phyloP scores from a whole-genome alignment of 2,329 filamentous ascomycete genomes.

The Thielaviopsis populi region DNA sequence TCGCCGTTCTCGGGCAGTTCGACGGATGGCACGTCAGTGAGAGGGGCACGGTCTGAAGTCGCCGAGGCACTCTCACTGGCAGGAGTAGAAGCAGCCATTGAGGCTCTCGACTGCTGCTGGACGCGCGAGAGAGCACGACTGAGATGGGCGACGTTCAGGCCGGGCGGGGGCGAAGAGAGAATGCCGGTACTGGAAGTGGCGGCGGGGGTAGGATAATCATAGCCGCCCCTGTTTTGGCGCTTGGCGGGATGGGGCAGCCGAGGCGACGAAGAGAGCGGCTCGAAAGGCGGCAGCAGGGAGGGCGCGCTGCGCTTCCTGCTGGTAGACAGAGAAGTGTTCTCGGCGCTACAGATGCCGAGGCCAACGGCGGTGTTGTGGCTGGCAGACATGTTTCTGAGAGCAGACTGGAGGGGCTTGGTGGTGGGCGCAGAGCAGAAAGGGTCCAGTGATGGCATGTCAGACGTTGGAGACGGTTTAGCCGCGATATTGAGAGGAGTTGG shows the following conservation, averaged over 20 bases:
- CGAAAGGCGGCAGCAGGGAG: slow-evolving; percentile 62
- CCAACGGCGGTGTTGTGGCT: neutral
- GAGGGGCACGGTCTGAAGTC: slow-evolving; percentile 53
- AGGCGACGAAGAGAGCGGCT: slow-evolving; percentile 65
- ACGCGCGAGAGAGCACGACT: slow-evolving; percentile 23
- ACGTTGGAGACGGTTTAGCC: neutral
- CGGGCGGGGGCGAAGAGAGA: slow-evolving; percentile 68
- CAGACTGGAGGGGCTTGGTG: neutral
- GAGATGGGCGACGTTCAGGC: slow-evolving; percentile 25
- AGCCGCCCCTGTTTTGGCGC: slow-evolving; percentile 37
- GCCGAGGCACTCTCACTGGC: neutral
- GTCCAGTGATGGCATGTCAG: neutral
- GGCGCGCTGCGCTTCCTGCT: slow-evolving; percentile 46
- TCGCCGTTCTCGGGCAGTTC: slow-evolving; percentile 72
- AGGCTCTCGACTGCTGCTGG: slow-evolving; percentile 15
- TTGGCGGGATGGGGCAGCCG: slow-evolving; percentile 54
- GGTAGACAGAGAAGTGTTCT: slow-evolving; percentile 6
- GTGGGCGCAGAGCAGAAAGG: neutral
- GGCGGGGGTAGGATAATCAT: slow-evolving; percentile 75
- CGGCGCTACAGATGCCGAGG: neutral
- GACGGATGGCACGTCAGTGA: slow-evolving; percentile 69
- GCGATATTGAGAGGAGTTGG: neutral
- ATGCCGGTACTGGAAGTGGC: slow-evolving; percentile 90
- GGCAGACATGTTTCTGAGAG: neutral
- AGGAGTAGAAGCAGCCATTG: neutral